A percentile compares a stretch with the other conserved stretches of the same genome.
phyloP scores from a whole-genome alignment of 441 rosid species.

The Syzygium malaccense region DNA sequence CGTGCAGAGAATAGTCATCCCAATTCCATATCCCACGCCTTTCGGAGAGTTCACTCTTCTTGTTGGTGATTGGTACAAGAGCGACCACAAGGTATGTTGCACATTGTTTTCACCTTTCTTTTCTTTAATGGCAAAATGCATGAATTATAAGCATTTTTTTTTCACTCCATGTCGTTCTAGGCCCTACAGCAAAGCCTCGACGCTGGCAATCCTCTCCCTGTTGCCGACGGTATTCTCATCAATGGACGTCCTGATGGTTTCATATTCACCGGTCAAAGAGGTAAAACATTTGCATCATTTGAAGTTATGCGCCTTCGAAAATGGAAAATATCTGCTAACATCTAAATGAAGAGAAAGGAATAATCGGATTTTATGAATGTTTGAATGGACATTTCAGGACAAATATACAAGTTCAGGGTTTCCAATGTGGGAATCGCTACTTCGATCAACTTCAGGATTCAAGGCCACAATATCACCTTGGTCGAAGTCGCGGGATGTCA shows the following conservation, averaged over 20 bases:
- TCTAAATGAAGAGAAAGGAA: neutral
- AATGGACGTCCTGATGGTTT: neutral
- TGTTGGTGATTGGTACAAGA: neutral
- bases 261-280: neutral
- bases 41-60: neutral
- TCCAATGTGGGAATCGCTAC: neutral
- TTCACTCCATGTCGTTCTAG: neutral
- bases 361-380: neutral
- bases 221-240: neutral
- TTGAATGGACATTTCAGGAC: neutral
- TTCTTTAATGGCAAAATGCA: neutral
- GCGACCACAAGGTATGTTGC: neutral
- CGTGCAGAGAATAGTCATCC: neutral
- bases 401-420: slow-evolving; percentile 1
- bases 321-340: neutral
- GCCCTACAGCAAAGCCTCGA: neutral
- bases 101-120: neutral
- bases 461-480: neutral
- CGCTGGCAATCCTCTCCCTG: neutral
- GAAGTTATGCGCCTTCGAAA: neutral
- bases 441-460: slow-evolving; percentile 4
- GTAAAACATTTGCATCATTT: neutral
- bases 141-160: neutral
- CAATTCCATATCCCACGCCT: neutral
- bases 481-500: neutral